Evolutionary conservation across 495 filamentous ascomycete genomes (phyloP).

Genomic region (Hamigera avellanea): DNA sequence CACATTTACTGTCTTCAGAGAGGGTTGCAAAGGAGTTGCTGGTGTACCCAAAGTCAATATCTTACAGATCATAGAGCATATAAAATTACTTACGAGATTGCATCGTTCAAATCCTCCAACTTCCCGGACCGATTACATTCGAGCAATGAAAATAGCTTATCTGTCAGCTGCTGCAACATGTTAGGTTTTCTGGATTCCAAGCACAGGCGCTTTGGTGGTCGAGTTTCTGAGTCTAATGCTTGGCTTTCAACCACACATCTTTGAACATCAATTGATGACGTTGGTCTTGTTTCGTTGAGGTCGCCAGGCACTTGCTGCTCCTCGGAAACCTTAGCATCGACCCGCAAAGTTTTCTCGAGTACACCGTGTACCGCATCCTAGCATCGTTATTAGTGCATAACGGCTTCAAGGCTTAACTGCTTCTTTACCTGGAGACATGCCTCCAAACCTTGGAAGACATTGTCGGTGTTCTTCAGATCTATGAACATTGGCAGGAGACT

Average conservation of each 20-base stretch:
- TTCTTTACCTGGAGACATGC: slow-evolving; percentile 17
- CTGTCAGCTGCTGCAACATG: slow-evolving; percentile 12
- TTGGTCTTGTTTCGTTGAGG: background rate
- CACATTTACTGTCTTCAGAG: slow-evolving; percentile 18
- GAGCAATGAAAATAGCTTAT: slow-evolving; percentile 10
- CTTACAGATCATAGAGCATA: background rate
- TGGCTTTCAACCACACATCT: slow-evolving; percentile 1
- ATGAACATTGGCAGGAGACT: slow-evolving; percentile 15
- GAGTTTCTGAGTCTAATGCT: slow-evolving; percentile 5
- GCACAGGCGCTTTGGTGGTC: slow-evolving; percentile 19
- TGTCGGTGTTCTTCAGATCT: slow-evolving; percentile 10
- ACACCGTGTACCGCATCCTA: slow-evolving; percentile 6
- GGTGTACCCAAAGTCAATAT: background rate
- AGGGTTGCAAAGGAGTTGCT: slow-evolving; percentile 16
- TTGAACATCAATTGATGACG: slow-evolving; percentile 3
- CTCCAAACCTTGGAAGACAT: slow-evolving; percentile 9
- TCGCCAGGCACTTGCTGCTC: background rate
- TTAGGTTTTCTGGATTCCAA: slow-evolving; percentile 4
- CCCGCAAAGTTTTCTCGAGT: background rate
- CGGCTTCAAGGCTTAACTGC: slow-evolving; percentile 11
- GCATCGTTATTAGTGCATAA: slow-evolving; percentile 1
- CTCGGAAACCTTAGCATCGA: background rate
- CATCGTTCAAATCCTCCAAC: slow-evolving; percentile 14
- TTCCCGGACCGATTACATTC: slow-evolving; percentile 5
- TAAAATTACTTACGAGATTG: slow-evolving; percentile 19